Evolutionary conservation across 2,329 filamentous ascomycete genomes (phyloP).

Genomic region (Zymoseptoria pseudotritici): DNA sequence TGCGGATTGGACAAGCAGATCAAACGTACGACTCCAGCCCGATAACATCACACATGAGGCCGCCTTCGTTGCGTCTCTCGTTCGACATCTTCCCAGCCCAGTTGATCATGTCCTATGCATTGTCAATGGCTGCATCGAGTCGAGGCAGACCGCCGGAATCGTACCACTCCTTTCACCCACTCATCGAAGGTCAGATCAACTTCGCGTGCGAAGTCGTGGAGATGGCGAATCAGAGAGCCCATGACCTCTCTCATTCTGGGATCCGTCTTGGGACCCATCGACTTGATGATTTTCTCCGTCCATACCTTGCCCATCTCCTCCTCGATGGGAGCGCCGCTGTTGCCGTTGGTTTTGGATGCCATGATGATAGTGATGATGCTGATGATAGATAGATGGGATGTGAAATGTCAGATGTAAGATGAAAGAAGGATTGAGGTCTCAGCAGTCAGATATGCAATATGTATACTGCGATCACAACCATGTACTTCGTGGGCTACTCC

Average conservation of each 20-base stretch:
- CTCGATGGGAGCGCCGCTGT: not conserved
- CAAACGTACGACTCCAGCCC: conserved; percentile 42
- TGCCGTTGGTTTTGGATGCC: not conserved
- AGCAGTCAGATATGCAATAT: not conserved
- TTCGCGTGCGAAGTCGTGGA: conserved; percentile 54
- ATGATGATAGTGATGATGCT: not conserved
- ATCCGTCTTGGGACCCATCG: conserved; percentile 30
- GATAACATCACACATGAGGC: conserved; percentile 52
- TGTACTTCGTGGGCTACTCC: not conserved
- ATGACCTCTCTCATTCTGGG: conserved; percentile 35
- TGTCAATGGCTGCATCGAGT: not conserved
- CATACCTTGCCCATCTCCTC: conserved; percentile 11
- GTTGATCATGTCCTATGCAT: conserved; percentile 45
- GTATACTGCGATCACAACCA: too few relatives aligned
- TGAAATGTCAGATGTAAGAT: not conserved
- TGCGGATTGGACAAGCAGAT: not conserved
- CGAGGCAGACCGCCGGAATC: not conserved
- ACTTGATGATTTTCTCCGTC: conserved; percentile 30
- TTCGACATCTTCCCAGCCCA: conserved; percentile 57
- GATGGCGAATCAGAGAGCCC: conserved; percentile 45
- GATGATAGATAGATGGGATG: not conserved
- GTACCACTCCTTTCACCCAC: conserved; percentile 47
- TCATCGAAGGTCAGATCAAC: conserved; percentile 53
- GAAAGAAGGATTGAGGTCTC: not conserved
- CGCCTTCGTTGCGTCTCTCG: conserved; percentile 56